Conservation (phyloP, 1,139 yeast species). For the Taphrina pruni region DNA sequence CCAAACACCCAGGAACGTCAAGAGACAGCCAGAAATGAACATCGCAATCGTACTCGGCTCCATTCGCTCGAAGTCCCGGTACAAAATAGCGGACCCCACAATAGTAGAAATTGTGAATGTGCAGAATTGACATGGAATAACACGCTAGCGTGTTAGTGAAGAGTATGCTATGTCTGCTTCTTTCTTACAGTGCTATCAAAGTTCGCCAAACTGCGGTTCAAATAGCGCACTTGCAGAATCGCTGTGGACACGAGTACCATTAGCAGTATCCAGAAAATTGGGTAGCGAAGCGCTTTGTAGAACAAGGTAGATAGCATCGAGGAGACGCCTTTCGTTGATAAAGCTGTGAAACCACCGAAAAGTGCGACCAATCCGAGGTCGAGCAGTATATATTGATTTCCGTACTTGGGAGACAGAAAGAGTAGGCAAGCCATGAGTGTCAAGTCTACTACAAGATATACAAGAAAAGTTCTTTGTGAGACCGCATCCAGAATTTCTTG, state of each 20-base stretch:
- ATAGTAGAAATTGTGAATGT: constrained; percentile 56
- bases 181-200: constrained; percentile 53
- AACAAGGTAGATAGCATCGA: constrained; percentile 52
- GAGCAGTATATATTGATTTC: constrained; percentile 45
- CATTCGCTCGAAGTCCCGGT: constrained; percentile 53
- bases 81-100: constrained; percentile 55
- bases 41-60: constrained; percentile 46
- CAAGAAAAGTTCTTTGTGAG: constrained; percentile 47
- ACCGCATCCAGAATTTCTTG: constrained; percentile 50
- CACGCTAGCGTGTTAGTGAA: constrained; percentile 45
- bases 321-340: constrained; percentile 55
- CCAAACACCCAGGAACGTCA: constrained; percentile 56
- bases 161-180: too few species aligned
- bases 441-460: constrained; percentile 49
- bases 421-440: constrained; percentile 44
- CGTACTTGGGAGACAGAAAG: constrained; percentile 43
- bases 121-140: constrained; percentile 58
- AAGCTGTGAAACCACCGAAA: constrained; percentile 57
- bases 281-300: constrained; percentile 49
- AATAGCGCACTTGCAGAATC: constrained; percentile 53
- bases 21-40: constrained; percentile 52
- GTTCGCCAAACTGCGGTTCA: constrained; percentile 53
- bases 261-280: constrained; percentile 51
- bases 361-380: constrained; percentile 55
- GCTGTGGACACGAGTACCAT: constrained; percentile 53